phyloP scores from a whole-genome alignment of 2,329 filamentous ascomycete species.

The Aspergillus unguis region DNA sequence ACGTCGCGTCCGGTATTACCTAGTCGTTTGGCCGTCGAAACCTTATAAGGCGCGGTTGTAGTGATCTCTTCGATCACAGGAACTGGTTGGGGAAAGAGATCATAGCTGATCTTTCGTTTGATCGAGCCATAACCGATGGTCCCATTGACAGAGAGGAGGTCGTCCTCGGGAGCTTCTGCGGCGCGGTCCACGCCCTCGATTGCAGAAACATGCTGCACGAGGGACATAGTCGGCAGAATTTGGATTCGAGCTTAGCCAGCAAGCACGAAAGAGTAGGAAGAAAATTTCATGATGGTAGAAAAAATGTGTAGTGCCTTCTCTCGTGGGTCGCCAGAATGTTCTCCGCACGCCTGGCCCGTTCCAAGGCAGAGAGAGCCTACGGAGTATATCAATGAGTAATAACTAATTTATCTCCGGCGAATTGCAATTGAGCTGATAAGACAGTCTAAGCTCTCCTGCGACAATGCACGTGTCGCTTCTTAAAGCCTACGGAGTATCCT shows the following conservation, averaged over 20 bases:
- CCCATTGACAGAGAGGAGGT: constrained; percentile 11
- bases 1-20: constrained; percentile 19
- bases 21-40: constrained; percentile 38
- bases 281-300: not conserved
- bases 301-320: no score
- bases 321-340: no score
- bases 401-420: no score
- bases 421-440: no score
- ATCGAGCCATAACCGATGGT: constrained; percentile 16
- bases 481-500: no score
- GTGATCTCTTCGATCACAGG: constrained; percentile 39
- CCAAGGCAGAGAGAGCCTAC: no score
- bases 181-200: constrained; percentile 50
- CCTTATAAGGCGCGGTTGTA: constrained; percentile 50
- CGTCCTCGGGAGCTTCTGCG: constrained; percentile 19
- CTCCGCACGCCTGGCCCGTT: no score
- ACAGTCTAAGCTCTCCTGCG: no score
- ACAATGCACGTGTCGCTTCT: no score
- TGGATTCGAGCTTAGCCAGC: not conserved
- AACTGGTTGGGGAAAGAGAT: constrained; percentile 44
- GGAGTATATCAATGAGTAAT: no score
- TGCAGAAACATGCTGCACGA: constrained; percentile 51
- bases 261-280: not conserved
- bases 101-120: constrained; percentile 32
- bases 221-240: constrained; percentile 41